Evolutionary conservation across 768 basidiomycete species (phyloP), one percentile per base, ranked within the genome.

Genomic region (Mrakia gelida): DNA sequence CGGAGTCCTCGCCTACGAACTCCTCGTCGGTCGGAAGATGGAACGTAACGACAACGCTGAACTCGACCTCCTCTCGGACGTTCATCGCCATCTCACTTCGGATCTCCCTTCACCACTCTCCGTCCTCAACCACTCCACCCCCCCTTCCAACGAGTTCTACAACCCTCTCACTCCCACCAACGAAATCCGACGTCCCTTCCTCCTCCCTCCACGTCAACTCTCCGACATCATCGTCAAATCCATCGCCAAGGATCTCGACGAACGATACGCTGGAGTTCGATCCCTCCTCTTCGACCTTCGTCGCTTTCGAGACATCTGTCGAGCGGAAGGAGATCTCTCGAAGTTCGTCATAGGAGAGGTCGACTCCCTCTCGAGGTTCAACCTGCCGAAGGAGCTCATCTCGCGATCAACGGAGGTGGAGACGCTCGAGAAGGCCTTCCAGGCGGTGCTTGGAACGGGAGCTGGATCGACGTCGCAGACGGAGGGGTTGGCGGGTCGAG

Each of bases 1-100:
- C 61, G 83, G 82, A 7, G 81, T 82, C 9, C 41, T 80, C 6
- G 80, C 80, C 7, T 83, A 82, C 75, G 82, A 83, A 71, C 68
- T 83, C 45, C 15, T 83, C 3, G 81, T 81, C 4, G 80, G 81
- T 3, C 65, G 56, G 26, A 73, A 78, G 3, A 80, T 80, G 8
- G 82, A 83, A 38, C 9, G 75, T 73, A 18, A 63, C 65, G 32
- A 76, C 49, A 10, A 80, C 38, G 23, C 80, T 13, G 65, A 79
- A 28, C 45, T 63, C 3, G 82, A 83, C 59, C 65, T 84, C 4
- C 75, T 83, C 10, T 68, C 75, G 0, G 81, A 82, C 61, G 49
- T 83, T 52, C 83, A 84, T 38, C 77, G 74, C 9, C 82, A 83
- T 68, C 26, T 81, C 54, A 75, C 34, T 30, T n/a, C 45, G 77